phyloP scores from a whole-genome alignment of 108 stramenopile genomes.

The Mayamaea pseudoterrestris region DNA sequence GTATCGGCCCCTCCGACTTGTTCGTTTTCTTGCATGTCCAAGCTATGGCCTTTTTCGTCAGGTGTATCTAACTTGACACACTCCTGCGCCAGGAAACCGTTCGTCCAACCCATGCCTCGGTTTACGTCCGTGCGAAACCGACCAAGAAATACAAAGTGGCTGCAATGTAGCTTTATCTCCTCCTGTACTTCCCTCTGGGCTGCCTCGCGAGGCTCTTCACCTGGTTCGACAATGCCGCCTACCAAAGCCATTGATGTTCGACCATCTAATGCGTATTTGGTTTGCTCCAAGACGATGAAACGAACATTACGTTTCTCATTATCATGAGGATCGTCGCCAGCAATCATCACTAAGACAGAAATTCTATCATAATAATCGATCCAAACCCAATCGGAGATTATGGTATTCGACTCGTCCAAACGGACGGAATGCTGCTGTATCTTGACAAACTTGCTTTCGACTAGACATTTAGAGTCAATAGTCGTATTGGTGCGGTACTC shows the following conservation, averaged over 20 bases:
- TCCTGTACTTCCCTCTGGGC: constrained; percentile 60
- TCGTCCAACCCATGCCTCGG: constrained; percentile 71
- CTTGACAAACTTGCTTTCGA: constrained; percentile 65
- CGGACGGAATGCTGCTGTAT: constrained; percentile 52
- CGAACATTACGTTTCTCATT: constrained; percentile 12
- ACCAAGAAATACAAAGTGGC: constrained; percentile 38
- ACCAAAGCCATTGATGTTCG: constrained; percentile 47
- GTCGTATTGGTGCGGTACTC: too few relatives aligned
- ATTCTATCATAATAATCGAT: constrained; percentile 85
- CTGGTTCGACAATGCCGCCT: constrained; percentile 71
- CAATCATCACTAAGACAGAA: constrained; percentile 74
- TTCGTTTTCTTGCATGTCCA: background rate
- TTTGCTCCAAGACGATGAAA: constrained; percentile 65
- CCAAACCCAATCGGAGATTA: constrained; percentile 76
- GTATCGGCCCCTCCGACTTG: constrained; percentile 68
- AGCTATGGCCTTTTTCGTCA: background rate
- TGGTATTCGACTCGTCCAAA: constrained; percentile 19
- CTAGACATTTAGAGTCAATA: constrained; percentile 46
- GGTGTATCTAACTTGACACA: constrained; percentile 18
- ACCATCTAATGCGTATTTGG: constrained; percentile 67
- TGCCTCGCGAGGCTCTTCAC: constrained; percentile 39
- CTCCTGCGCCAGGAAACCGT: constrained; percentile 39
- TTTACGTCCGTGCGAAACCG: constrained; percentile 72
- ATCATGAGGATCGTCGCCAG: constrained; percentile 24
- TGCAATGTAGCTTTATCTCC: constrained; percentile 49